These are phyloP conservation scores for Didymella lethalis DNA, from an alignment of 2,329 filamentous ascomycete genomes.

Conservation along the genomic window DNA sequence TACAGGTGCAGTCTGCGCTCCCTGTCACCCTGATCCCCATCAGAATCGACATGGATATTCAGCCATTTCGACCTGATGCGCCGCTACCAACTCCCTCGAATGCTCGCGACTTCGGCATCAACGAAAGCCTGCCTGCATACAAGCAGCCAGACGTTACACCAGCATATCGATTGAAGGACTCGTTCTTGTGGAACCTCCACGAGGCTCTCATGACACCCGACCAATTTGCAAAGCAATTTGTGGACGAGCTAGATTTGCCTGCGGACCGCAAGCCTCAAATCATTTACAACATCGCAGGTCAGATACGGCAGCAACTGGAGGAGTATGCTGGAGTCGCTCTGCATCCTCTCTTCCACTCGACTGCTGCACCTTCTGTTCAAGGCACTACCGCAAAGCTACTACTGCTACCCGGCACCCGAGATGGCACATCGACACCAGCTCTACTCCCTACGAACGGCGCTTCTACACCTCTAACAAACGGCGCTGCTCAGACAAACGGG, in stretches of 20 bases:
- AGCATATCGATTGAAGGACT: conserved; percentile 88
- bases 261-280: conserved; percentile 69
- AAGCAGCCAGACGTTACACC: conserved; percentile 79
- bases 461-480: conserved; percentile 63
- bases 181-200: conserved; percentile 98
- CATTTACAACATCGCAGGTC: conserved; percentile 84
- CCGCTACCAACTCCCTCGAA: conserved; percentile 71
- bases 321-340: conserved; percentile 95
- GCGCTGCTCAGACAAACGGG: conserved; percentile 53
- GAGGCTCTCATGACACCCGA: conserved; percentile 94
- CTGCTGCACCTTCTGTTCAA: conserved; percentile 40
- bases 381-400: conserved; percentile 43
- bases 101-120: conserved; percentile 64
- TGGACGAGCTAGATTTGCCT: conserved; percentile 92
- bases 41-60: conserved; percentile 92
- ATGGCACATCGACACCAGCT: conserved; percentile 59
- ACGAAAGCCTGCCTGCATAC: conserved; percentile 80
- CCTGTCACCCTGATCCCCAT: conserved; percentile 94
- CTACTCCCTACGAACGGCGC: conserved; percentile 60
- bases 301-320: conserved; percentile 93
- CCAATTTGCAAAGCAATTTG: conserved; percentile 88
- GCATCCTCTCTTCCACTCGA: conserved; percentile 86
- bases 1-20: conserved; percentile 73
- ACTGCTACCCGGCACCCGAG: conserved; percentile 57
- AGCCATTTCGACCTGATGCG: conserved; percentile 73